These are phyloP conservation scores for Fusarium musae DNA, from an alignment of 2,329 filamentous ascomycete species.

Conservation along the genomic window DNA sequence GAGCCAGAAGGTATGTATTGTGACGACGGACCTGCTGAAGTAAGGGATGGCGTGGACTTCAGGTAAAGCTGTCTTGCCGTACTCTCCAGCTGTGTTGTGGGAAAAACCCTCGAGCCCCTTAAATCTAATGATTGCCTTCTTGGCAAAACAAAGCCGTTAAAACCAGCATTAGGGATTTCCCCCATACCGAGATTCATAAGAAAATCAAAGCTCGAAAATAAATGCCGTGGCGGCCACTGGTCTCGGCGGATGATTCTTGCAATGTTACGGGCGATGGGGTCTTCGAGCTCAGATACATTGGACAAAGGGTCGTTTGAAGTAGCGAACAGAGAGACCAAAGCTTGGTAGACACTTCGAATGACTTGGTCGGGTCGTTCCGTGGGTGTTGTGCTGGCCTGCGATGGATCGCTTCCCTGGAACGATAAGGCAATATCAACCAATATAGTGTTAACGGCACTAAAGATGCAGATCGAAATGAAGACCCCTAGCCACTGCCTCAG, in stretches of 20 bases:
- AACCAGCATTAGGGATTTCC: slow-evolving; percentile 50
- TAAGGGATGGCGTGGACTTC: slow-evolving; percentile 18
- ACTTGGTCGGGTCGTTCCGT: slow-evolving; percentile 37
- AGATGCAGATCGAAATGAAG: slow-evolving; percentile 68
- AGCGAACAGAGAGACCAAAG: slow-evolving; percentile 61
- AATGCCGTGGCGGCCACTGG: slow-evolving; percentile 59
- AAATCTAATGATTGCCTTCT: slow-evolving; percentile 15
- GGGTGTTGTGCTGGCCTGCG: slow-evolving; percentile 8
- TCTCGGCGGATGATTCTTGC: slow-evolving; percentile 59
- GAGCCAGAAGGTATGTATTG: slow-evolving; percentile 23
- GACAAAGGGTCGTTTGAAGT: slow-evolving; percentile 57
- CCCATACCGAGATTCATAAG: slow-evolving; percentile 60
- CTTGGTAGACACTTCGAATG: slow-evolving; percentile 63
- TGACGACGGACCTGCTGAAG: slow-evolving; percentile 20
- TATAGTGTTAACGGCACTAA: slow-evolving; percentile 65
- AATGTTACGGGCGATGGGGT: slow-evolving; percentile 55
- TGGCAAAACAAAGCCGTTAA: slow-evolving; percentile 50
- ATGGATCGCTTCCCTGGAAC: slow-evolving; percentile 23
- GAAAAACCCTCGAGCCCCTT: slow-evolving; percentile 13
- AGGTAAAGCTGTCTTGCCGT: slow-evolving; percentile 22
- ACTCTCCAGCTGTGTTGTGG: slow-evolving; percentile 23
- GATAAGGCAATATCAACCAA: slow-evolving; percentile 56
- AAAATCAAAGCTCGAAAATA: slow-evolving; percentile 61
- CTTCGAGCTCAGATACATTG: slow-evolving; percentile 56
- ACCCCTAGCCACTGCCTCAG: slow-evolving; percentile 61